These are phyloP conservation scores for Chlamydomonas schloesseri DNA, from an alignment of 139 green algal genomes.

Conservation along the genomic window DNA sequence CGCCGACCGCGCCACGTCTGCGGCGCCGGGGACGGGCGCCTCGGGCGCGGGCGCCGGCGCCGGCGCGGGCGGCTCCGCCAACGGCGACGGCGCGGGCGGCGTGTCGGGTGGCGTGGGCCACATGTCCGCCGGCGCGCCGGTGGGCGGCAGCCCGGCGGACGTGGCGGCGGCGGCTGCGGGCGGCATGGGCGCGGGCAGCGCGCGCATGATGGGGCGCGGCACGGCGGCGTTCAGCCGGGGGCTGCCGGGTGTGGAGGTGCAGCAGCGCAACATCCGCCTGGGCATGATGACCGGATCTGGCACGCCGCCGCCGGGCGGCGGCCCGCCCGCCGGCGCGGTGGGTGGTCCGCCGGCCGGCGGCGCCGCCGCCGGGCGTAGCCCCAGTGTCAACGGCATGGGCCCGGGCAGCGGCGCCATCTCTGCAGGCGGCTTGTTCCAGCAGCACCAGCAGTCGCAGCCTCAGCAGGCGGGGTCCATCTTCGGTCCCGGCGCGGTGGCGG, in stretches of 20 bases:
- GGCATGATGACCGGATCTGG: slow-evolving; percentile 9
- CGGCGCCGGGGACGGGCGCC: no score
- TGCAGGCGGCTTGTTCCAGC: no score
- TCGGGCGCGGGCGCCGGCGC: neutral
- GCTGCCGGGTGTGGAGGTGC: neutral
- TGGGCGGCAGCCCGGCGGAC: neutral
- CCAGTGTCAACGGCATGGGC: neutral
- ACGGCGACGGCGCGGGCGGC: neutral
- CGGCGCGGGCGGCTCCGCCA: no score
- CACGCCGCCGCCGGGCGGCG: no score
- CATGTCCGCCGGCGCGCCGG: neutral
- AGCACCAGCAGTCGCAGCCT: no score
- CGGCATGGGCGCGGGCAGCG: neutral
- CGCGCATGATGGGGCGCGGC: slow-evolving; percentile 4
- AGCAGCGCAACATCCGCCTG: slow-evolving; percentile 38
- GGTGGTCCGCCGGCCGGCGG: no score
- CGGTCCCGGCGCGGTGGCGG: no score
- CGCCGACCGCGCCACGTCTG: neutral
- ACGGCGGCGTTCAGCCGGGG: neutral
- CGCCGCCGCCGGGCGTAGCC: no score
- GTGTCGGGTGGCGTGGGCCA: neutral
- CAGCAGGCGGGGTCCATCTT: neutral
- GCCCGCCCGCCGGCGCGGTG: no score
- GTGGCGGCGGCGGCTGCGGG: neutral
- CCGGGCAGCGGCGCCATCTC: neutral